Base-by-base conservation (phyloP, 257 asterid genomes). In the Leonotis leonurus region DNA sequence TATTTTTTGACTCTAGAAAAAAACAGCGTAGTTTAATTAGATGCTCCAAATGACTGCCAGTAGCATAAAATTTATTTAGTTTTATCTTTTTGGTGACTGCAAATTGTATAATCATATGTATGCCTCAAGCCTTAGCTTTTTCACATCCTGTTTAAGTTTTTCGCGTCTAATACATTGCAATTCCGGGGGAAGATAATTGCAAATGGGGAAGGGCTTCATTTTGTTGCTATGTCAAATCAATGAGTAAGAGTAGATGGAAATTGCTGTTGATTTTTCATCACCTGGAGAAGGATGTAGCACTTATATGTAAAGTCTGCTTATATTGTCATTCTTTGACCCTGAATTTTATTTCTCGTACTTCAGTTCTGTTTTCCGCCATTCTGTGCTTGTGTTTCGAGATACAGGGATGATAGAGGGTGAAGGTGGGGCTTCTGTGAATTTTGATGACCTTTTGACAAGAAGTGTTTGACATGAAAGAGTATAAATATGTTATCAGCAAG, bases 201-300 rank as follows among this genome's bases (percentile, higher is more conserved):
- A n/a, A n/a, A n/a, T n/a, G n/a, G n/a, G n/a, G n/a, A n/a, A n/a
- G n/a, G 39, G 27, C 56, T 30, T 44, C 22, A 27, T 26, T 22
- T 33, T 26, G 41, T 71, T 39, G 67, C 62, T 24, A 59, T 33
- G 60, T 32, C 27, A 36, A 56, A n/a, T n/a, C n/a, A n/a, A n/a
- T 57, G 25, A 51, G 21, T 40, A 8, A 56, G 41, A 14, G 39
- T 8, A 52, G 29, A 18, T 36, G 21, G 50, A 39, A 27, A 18
- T 39, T 67, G 58, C 64, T 30, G 14, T 40, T 7, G 16, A 6
- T 43, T 43, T 17, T 39, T 39, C 18, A 35, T 35, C 5, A 39
- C 45, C 45, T 39, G 16, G 45, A 12, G 45, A 39, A 12, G 12
- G 45, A 39, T 11, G 17, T 0, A 39, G 49, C 4, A 6, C 22